Percentiles rank a stretch among this genome's conserved stretches.
These are phyloP conservation scores for Polyrhizophydium stewartii DNA, from an alignment of 371 early-diverging fungal genomes.

Conservation along the genomic window DNA sequence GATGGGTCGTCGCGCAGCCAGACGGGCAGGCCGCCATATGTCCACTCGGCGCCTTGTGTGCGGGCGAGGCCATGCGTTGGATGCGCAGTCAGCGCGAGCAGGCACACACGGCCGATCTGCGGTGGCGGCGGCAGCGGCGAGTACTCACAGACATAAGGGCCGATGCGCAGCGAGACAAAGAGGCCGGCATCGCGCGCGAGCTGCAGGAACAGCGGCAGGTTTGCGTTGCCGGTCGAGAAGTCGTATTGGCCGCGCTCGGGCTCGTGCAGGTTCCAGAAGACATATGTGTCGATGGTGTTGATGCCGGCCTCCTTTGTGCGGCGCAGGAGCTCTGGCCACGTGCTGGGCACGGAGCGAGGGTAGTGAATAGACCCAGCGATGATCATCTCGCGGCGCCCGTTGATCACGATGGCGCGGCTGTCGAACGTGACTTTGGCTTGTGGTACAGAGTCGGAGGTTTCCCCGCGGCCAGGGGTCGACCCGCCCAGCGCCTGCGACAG, in stretches of 20 bases:
- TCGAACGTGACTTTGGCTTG: conserved; percentile 29
- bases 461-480: no score
- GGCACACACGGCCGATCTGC: no score
- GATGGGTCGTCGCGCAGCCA: conserved; percentile 36
- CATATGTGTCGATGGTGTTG: conserved; percentile 55
- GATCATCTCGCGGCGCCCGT: conserved; percentile 32
- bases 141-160: conserved; percentile 47
- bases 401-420: conserved; percentile 32
- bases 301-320: conserved; percentile 41
- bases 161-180: conserved; percentile 46
- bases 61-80: not conserved
- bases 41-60: conserved; percentile 40
- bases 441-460: no score
- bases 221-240: conserved; percentile 36
- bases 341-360: conserved; percentile 40
- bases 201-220: conserved; percentile 42
- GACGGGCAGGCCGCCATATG: conserved; percentile 49
- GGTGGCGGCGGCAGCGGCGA: not conserved
- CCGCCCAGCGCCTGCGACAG: no score
- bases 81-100: not conserved
- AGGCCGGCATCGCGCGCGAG: conserved; percentile 35
- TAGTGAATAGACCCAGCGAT: conserved; percentile 49
- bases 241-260: conserved; percentile 36
- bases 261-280: conserved; percentile 59
- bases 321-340: conserved; percentile 47